Base-by-base conservation (phyloP, 1,139 yeast species). In the Hyphopichia pseudoburtonii region DNA sequence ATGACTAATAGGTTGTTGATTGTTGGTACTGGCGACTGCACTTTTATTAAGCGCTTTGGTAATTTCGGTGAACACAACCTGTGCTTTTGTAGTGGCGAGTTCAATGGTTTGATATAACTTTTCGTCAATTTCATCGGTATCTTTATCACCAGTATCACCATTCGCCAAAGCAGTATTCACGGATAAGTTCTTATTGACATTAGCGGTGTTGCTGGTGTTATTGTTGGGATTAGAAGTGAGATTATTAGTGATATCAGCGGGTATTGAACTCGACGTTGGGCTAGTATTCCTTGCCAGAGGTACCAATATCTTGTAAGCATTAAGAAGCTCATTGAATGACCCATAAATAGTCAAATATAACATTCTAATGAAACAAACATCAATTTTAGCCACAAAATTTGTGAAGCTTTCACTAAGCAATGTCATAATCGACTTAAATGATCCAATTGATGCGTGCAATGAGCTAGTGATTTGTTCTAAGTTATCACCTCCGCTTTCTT, bases 21-120 rank as follows among this genome's bases (percentile, higher is more conserved):
- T 35, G 10, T 38, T 16, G 16, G 44, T 41, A 24, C 75, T 63
- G 0, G 80, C 80, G 21, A 77, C 64, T 0, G 95, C 94, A 47
- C 83, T 79, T 47, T 81, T 80, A 17, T 86, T 75, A 32, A 90
- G 80, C 0, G 94, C 90, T 40, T 78, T 77, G 17, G 88, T 86
- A 39, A 90, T 65, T 51, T 87, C 94, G 14, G 84, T 74, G 51
- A 88, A 80, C 2, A 89, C 96, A 6, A 79, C 76, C 49, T 83
- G 88, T 0, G 96, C 94, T 42, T 86, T 81, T 29, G 77, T 68
- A 1, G 90, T 80, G 1, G 96, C 94, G 23, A 77, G 72, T 30
- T 73, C 78, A 30, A 90, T 76, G n/a, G 92, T 77, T 31, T 78
- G 82, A 50, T 83, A 86, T 37, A 92, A 64, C 46, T 83, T 85